Evolutionary conservation across 1,284 basidiomycete genomes (phyloP).

Genomic region (Peniophora sp.): DNA sequence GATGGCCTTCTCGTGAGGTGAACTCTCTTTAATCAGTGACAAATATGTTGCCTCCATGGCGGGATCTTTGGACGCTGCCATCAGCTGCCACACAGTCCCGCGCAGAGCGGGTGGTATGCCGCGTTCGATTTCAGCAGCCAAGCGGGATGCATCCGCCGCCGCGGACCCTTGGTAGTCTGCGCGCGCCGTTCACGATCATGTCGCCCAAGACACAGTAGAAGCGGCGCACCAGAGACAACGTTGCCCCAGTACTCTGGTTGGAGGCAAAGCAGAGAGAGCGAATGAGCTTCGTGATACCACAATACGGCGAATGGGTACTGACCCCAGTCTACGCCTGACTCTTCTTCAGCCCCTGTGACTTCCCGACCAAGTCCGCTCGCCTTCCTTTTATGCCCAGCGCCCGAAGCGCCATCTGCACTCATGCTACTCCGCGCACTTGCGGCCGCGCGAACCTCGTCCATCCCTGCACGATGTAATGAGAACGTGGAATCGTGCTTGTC

Average conservation of each 20-base stretch:
- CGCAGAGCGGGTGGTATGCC: slow-evolving; percentile 84
- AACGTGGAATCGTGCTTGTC: slow-evolving; percentile 7
- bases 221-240: slow-evolving; percentile 72
- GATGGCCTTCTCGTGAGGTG: slow-evolving; percentile 91
- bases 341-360: slow-evolving; percentile 26
- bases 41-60: slow-evolving; percentile 85
- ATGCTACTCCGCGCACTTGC: slow-evolving; percentile 34
- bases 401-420: slow-evolving; percentile 34
- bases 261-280: slow-evolving; percentile 12
- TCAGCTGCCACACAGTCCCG: slow-evolving; percentile 98
- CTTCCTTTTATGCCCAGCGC: slow-evolving; percentile 40
- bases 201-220: slow-evolving; percentile 1
- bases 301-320: slow-evolving; percentile 22
- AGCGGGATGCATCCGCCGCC: slow-evolving; percentile 63
- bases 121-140: slow-evolving; percentile 85
- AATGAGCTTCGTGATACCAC: slow-evolving; percentile 1
- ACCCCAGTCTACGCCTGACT: slow-evolving; percentile 65
- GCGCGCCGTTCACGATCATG: neutral
- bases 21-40: slow-evolving; percentile 74
- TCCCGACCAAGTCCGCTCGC: slow-evolving; percentile 57
- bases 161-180: slow-evolving; percentile 84
- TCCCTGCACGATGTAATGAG: neutral
- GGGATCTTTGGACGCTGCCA: slow-evolving; percentile 89
- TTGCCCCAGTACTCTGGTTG: slow-evolving; percentile 89
- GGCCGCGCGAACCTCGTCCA: slow-evolving; percentile 19